Conservation (phyloP, 2,329 filamentous ascomycete species). For the Calonectria crousiana region DNA sequence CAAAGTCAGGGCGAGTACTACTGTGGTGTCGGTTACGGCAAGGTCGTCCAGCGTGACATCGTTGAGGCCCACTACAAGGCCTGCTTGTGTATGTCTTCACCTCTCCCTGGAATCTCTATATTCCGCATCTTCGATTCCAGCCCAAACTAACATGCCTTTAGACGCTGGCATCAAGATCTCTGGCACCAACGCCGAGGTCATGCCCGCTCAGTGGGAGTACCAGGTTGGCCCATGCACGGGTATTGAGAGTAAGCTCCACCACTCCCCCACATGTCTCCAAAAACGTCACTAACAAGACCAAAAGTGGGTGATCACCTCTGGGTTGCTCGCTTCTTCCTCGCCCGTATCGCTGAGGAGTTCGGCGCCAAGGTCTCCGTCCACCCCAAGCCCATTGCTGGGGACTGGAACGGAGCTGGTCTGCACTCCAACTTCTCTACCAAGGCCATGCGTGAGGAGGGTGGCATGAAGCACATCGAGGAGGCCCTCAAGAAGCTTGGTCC, state of each 20-base stretch:
- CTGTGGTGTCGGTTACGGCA: constrained; percentile 96
- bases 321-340: constrained; percentile 84
- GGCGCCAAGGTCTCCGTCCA: constrained; percentile 95
- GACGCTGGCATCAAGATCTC: constrained; percentile 91
- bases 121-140: background rate
- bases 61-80: constrained; percentile 77
- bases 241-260: constrained; percentile 76
- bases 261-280: background rate
- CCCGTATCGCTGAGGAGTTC: constrained; percentile 95
- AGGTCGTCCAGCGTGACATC: constrained; percentile 98
- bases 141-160: constrained; percentile 27
- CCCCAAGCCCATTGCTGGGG: constrained; percentile 94
- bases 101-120: background rate
- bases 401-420: constrained; percentile 94
- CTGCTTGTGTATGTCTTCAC: constrained; percentile 72
- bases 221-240: constrained; percentile 92
- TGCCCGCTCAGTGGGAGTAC: constrained; percentile 98
- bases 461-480: constrained; percentile 94
- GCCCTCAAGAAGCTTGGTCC: constrained; percentile 86
- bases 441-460: constrained; percentile 89
- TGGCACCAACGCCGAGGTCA: constrained; percentile 98
- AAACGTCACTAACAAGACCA: constrained; percentile 37
- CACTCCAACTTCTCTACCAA: constrained; percentile 95
- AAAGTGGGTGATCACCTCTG: constrained; percentile 95
- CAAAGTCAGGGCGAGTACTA: constrained; percentile 58